Conservation (phyloP, 2,329 filamentous ascomycete genomes). For the Colletotrichum sp. region DNA sequence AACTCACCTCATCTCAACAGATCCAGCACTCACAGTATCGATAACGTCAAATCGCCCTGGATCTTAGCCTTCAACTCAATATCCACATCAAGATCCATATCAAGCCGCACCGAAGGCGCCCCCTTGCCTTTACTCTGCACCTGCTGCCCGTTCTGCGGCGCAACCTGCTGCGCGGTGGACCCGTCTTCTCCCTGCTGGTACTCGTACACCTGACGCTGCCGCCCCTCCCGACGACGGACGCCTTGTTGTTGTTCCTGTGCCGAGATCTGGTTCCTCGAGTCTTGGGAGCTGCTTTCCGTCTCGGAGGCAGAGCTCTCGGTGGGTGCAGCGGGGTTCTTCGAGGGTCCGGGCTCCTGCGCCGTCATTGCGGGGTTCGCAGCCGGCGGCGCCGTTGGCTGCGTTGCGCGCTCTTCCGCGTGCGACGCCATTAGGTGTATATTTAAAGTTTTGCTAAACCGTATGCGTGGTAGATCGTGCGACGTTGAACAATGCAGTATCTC, state of each 20-base stretch:
- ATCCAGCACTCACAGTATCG: conserved; percentile 1
- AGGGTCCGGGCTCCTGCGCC: not conserved
- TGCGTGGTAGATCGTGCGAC: not conserved
- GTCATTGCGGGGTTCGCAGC: not conserved
- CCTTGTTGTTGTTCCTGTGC: not conserved
- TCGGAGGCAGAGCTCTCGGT: not conserved
- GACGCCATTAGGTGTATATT: not conserved
- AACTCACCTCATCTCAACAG: not conserved
- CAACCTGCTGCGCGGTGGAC: not conserved
- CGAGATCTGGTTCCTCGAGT: not conserved
- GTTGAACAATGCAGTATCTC: not conserved
- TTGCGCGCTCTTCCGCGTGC: not conserved
- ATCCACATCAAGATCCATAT: conserved; percentile 19
- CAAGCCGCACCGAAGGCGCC: conserved; percentile 10
- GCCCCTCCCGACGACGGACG: not conserved
- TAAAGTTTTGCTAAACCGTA: not conserved
- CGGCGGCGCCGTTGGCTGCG: not conserved
- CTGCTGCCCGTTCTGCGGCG: not conserved
- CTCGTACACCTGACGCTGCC: not conserved
- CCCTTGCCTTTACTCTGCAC: not conserved
- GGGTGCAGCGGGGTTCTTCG: not conserved
- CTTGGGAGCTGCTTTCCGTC: not conserved
- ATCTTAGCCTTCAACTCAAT: conserved; percentile 21
- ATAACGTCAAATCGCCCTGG: conserved; percentile 1
- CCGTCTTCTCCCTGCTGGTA: not conserved